Percentiles rank a stretch among this genome's conserved stretches.
Conservation (phyloP, 345 rosid species). For the Citrus australasica region DNA sequence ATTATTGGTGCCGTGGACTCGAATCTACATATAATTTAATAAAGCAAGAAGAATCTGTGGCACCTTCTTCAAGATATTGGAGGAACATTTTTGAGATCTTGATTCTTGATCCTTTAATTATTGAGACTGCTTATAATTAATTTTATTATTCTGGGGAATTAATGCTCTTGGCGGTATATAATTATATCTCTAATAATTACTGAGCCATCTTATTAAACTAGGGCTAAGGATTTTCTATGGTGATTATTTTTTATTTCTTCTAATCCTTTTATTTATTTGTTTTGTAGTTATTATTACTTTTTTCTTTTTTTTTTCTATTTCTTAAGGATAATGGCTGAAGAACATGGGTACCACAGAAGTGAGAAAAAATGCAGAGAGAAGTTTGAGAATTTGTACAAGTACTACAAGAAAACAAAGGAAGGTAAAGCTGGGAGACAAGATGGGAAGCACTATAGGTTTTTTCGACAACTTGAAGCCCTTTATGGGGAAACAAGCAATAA, state of each 20-base stretch:
- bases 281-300: not conserved
- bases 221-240: not conserved
- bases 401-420: conserved; percentile 63
- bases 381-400: conserved; percentile 63
- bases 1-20: not conserved
- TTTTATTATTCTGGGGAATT: conserved; percentile 9
- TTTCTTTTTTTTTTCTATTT: not conserved
- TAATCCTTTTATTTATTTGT: not conserved
- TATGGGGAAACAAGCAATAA: conserved; percentile 36
- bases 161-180: not conserved
- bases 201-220: not conserved
- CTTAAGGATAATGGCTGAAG: conserved; percentile 49
- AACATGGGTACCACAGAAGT: conserved; percentile 51
- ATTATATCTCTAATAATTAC: conserved; percentile 6
- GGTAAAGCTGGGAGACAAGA: conserved; percentile 60
- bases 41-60: not conserved
- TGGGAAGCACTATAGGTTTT: conserved; percentile 59
- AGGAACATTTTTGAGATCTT: conserved; percentile 5
- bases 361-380: conserved; percentile 65
- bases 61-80: not conserved
- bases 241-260: not conserved
- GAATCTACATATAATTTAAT: not conserved
- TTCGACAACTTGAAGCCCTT: conserved; percentile 58
- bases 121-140: not conserved
- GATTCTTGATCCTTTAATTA: conserved; percentile 1